phyloP scores from a whole-genome alignment of 768 basidiomycete genomes.

The Phylloporus rhodoxanthus region DNA sequence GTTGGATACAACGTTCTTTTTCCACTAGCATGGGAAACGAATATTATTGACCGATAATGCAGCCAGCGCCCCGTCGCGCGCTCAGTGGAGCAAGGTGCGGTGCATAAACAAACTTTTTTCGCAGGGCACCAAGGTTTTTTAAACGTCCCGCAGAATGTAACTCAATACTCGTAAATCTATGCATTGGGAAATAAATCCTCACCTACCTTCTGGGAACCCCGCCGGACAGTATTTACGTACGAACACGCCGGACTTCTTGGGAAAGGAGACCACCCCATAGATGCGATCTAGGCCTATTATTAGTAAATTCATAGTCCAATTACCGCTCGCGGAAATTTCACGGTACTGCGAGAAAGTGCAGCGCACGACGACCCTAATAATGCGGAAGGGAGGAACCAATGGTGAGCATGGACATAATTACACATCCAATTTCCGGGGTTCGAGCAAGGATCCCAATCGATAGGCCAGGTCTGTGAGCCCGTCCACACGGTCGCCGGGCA shows the following conservation, averaged over 20 bases:
- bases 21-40: conserved; percentile 10
- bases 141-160: conserved; percentile 6
- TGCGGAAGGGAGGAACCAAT: not conserved
- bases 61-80: conserved; percentile 2
- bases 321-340: conserved; percentile 28
- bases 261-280: conserved; percentile 18
- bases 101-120: conserved; percentile 1
- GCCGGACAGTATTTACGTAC: conserved; percentile 24
- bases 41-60: conserved; percentile 6
- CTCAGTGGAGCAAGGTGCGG: not conserved
- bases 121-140: not conserved
- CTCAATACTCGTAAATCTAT: conserved; percentile 16
- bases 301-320: conserved; percentile 24
- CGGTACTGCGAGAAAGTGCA: conserved; percentile 23
- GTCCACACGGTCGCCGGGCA: conserved; percentile 13
- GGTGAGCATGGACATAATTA: conserved; percentile 14
- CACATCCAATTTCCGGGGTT: conserved; percentile 23
- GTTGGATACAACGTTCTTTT: conserved; percentile 10
- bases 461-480: conserved; percentile 4
- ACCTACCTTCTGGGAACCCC: conserved; percentile 23
- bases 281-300: conserved; percentile 23
- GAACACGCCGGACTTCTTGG: conserved; percentile 11
- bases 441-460: conserved; percentile 15
- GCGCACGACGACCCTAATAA: conserved; percentile 12
- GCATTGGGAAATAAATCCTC: conserved; percentile 11